Evolutionary conservation across 2,329 filamentous ascomycete genomes (phyloP), one percentile per base, ranked within the genome.

Genomic region (Malbranchea cinnamomea): DNA sequence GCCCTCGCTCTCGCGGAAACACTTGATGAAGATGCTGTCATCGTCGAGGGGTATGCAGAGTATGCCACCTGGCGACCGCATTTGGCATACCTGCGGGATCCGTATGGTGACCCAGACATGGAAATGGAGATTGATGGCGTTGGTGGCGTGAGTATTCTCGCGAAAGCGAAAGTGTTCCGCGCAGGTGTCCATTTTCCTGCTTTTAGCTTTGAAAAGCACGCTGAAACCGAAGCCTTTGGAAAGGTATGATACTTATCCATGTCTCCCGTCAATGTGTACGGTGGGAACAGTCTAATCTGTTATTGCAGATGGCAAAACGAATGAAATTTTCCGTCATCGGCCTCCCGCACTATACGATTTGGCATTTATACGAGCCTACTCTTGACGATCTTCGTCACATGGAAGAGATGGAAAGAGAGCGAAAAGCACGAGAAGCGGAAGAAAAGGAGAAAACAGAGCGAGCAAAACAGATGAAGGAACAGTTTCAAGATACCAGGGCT

Each of bases 51-150:
- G 11, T 98, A 98, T 50, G 89, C 89, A 36, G 89, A 98, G 60
- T 98, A 98, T 53, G 89, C 89, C 12, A 98, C 89, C 1, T 98
- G 89, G 89, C 70, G 89, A 41, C 89, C 89, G 23, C 89, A 98
- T 67, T 66, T 98, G 48, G 89, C 89, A 23, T 98, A 98, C 52
- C 71, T 98, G 5, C 78, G 89, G 36, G 89, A 98, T 50, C 89
- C 89, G 2, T 95, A 92, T 47, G 89, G 89, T 22, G 89, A 98
- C 49, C 87, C 87, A 12, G 89, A 98, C 50, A 94, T 95, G 78
- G 89, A 98, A 53, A 95, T 98, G 89, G 89, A 98, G 47, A 87
- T 98, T 44, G 89, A 98, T 45, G 89, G 89, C 41, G 85, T 98
- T 26, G 87, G 89, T 29, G 89, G 89, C 58, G 89, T 98, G 44